Evolutionary conservation across 805 yeast genomes (phyloP), one percentile per base, ranked within the genome.

Genomic region (Candida oleophila): DNA sequence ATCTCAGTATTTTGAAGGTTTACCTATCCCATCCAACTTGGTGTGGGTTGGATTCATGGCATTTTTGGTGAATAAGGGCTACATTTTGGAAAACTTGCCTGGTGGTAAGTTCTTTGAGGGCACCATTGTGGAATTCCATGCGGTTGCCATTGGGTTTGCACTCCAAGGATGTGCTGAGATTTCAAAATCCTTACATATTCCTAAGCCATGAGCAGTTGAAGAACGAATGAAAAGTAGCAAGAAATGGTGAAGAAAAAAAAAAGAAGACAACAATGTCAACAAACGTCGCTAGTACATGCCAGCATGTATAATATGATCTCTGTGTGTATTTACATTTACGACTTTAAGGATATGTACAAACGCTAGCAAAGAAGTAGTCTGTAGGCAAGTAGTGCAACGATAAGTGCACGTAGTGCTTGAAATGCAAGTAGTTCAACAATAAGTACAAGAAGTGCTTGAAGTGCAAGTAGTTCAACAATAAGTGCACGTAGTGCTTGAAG

Each of bases 21-120:
- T 94, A 44, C 99, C 99, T 9, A 90, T 94, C 54, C 99, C 99
- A 46, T 82, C 96, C 2, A 84, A 95, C 34, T 73, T 94, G 54
- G 70, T 78, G 42, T 75, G 92, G 63, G 96, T 94, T 15, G 72
- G 71, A 1, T 60, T 81, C 33, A 85, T 92, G 89, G 87, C 89
- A 2, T 69, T 69, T 47, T 77, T 85, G 57, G 88, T 87, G 3
- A 74, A 74, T 52, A 70, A 76, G 41, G 68, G 64, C 41, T 75
- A 70, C 45, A 79, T 81, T 45, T 64, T 72, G 52, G 76, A 71
- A 20, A 59, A 74, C 19, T 66, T 92, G 46, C 92, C 96, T 4
- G 80, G 82, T 21, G 96, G 96, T 1, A 53, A 77, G 8, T 50
- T 73, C 32, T 79, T 84, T 49, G 64, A 69, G 50, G 85, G 80